These are phyloP conservation scores for Iris pallida DNA, from an alignment of 116 monocot species.

Conservation along the genomic window DNA sequence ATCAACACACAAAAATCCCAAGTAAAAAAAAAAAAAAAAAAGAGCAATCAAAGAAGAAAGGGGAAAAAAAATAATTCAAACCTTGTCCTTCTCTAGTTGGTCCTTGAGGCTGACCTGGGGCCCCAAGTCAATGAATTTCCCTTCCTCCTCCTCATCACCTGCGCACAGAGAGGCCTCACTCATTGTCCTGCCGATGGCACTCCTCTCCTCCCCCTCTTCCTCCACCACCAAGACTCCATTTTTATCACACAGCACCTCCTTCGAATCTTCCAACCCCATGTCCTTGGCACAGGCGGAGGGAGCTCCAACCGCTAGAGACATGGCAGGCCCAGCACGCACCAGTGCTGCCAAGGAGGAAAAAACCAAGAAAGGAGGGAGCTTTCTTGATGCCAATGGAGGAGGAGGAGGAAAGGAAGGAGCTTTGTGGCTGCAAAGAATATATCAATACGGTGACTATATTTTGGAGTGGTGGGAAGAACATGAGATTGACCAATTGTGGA, in stretches of 20 bases:
- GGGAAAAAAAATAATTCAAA: slow-evolving; percentile 5
- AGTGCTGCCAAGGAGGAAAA: no score
- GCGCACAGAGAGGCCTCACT: slow-evolving; percentile 52
- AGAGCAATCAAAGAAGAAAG: background rate
- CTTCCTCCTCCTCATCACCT: slow-evolving; percentile 65
- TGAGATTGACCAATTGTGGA: no score
- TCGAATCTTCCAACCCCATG: slow-evolving; percentile 34
- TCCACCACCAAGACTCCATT: slow-evolving; percentile 14
- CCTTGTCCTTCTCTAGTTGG: slow-evolving; percentile 88
- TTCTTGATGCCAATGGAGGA: no score
- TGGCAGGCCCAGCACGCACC: slow-evolving; percentile 2
- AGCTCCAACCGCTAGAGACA: slow-evolving; percentile 48
- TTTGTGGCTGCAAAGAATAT: no score
- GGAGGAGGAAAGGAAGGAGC: no score
- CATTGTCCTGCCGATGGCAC: slow-evolving; percentile 18
- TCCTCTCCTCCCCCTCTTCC: background rate
- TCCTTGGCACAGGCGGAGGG: slow-evolving; percentile 28
- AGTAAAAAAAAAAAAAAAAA: slow-evolving; percentile 1
- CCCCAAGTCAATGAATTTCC: slow-evolving; percentile 42
- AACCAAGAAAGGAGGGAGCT: no score
- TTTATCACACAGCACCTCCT: slow-evolving; percentile 15
- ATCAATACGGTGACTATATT: no score
- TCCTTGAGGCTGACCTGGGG: slow-evolving; percentile 76
- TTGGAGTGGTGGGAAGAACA: no score
- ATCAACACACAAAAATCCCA: no score